Percentiles rank a stretch among this genome's conserved stretches.
These are phyloP conservation scores for Aspergillus eucalypticola DNA, from an alignment of 2,329 filamentous ascomycete species.

Conservation along the genomic window DNA sequence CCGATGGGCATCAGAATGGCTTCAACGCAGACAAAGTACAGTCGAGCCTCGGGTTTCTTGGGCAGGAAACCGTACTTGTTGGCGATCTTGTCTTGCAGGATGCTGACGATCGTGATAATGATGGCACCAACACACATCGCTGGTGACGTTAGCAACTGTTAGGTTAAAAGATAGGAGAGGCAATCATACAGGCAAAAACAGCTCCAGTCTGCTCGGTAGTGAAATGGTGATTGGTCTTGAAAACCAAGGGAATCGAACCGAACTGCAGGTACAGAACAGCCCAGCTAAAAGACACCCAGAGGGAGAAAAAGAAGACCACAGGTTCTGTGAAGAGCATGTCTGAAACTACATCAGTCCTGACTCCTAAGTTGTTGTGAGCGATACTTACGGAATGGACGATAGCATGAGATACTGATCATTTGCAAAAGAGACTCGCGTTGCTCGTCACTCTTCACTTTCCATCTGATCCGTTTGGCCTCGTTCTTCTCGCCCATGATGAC, in stretches of 20 bases:
- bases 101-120: conserved; percentile 67
- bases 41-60: conserved; percentile 68
- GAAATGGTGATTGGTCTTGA: conserved; percentile 68
- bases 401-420: conserved; percentile 73
- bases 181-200: conserved; percentile 60
- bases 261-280: conserved; percentile 85
- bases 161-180: too few species aligned
- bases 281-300: conserved; percentile 91
- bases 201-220: conserved; percentile 66
- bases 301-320: conserved; percentile 71
- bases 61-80: conserved; percentile 49
- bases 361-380: background rate
- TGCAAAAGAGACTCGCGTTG: conserved; percentile 66
- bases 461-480: conserved; percentile 63
- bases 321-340: conserved; percentile 63
- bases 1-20: conserved; percentile 74
- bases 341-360: conserved; percentile 13
- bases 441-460: conserved; percentile 78
- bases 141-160: conserved; percentile 13
- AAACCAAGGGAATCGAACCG: conserved; percentile 76
- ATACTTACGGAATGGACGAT: conserved; percentile 68
- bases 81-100: conserved; percentile 71
- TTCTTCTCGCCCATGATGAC: conserved; percentile 49
- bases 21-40: conserved; percentile 82
- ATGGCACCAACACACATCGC: conserved; percentile 69